phyloP scores from a whole-genome alignment of 345 rosid species.

The Dimocarpus longan region DNA sequence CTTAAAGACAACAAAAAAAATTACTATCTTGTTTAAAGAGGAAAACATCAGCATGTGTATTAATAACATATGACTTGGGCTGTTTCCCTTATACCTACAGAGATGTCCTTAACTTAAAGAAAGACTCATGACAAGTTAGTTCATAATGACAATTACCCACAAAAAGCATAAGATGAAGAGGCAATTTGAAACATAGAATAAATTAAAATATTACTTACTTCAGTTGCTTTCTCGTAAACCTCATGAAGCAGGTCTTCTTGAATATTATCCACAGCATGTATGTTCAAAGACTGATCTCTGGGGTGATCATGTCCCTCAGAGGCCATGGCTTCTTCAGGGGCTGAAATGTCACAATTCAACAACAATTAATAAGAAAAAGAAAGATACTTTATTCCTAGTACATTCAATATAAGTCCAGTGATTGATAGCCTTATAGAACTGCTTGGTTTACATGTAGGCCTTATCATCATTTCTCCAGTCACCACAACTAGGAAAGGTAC shows the following conservation, averaged over 20 bases:
- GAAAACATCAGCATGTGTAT: neutral
- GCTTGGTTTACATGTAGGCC: neutral
- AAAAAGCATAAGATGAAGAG: neutral
- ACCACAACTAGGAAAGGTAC: neutral
- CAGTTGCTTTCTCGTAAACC: slow-evolving; percentile 48
- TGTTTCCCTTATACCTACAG: neutral
- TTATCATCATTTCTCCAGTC: neutral
- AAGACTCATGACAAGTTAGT: neutral
- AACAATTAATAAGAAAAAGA: neutral
- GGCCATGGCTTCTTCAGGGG: slow-evolving; percentile 35
- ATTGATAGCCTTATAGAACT: neutral
- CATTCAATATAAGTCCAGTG: neutral
- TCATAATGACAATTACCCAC: neutral
- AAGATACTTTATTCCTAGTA: neutral
- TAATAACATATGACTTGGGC: neutral
- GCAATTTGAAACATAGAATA: neutral
- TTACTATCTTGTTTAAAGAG: neutral
- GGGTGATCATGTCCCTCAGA: slow-evolving; percentile 36
- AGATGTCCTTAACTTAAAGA: neutral
- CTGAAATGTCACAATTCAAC: slow-evolving; percentile 22
- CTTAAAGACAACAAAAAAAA: neutral
- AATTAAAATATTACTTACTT: slow-evolving; percentile 33
- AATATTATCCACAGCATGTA: slow-evolving; percentile 29
- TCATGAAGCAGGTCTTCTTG: slow-evolving; percentile 61
- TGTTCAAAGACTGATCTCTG: slow-evolving; percentile 33